Evolutionary conservation across 1,284 basidiomycete species (phyloP).

Genomic region (Cutaneotrichosporon dermatis): DNA sequence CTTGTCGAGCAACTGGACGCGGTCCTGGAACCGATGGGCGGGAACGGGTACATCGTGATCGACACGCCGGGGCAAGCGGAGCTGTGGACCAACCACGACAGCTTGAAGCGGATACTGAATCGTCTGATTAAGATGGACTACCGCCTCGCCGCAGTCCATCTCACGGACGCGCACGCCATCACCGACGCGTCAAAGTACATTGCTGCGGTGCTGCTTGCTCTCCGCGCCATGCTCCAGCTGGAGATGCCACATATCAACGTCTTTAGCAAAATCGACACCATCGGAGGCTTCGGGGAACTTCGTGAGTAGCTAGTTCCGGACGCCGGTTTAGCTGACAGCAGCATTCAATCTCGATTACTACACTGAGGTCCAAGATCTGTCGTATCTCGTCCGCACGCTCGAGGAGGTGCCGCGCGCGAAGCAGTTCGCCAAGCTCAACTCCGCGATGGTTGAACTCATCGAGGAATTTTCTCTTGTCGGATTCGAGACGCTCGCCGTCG

Average conservation of each 20-base stretch:
- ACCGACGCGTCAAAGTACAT: slow-evolving; percentile 95
- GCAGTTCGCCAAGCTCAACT: slow-evolving; percentile 73
- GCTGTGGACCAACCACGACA: slow-evolving; percentile 90
- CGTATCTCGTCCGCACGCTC: slow-evolving; percentile 76
- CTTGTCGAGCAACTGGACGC: slow-evolving; percentile 66
- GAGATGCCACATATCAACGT: slow-evolving; percentile 95
- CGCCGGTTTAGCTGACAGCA: slow-evolving; percentile 38
- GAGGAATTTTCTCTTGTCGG: slow-evolving; percentile 93
- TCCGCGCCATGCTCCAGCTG: slow-evolving; percentile 96
- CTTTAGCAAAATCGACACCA: slow-evolving; percentile 88
- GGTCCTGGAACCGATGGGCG: slow-evolving; percentile 48
- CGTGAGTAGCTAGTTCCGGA: slow-evolving; percentile 55
- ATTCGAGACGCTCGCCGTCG: slow-evolving; percentile 94
- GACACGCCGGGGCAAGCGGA: slow-evolving; percentile 98
- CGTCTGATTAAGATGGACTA: slow-evolving; percentile 73
- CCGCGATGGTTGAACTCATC: slow-evolving; percentile 82
- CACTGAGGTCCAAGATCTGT: slow-evolving; percentile 94
- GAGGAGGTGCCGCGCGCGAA: slow-evolving; percentile 57
- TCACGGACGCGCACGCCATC: slow-evolving; percentile 95
- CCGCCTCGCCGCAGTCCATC: slow-evolving; percentile 84
- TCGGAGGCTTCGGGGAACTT: slow-evolving; percentile 82
- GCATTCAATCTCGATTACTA: slow-evolving; percentile 98
- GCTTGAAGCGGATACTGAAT: slow-evolving; percentile 71
- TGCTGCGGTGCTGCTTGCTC: slow-evolving; percentile 81
- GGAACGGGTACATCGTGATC: slow-evolving; percentile 72